Conservation (phyloP, 495 filamentous ascomycete genomes). For the Oleoguttula mirabilis region DNA sequence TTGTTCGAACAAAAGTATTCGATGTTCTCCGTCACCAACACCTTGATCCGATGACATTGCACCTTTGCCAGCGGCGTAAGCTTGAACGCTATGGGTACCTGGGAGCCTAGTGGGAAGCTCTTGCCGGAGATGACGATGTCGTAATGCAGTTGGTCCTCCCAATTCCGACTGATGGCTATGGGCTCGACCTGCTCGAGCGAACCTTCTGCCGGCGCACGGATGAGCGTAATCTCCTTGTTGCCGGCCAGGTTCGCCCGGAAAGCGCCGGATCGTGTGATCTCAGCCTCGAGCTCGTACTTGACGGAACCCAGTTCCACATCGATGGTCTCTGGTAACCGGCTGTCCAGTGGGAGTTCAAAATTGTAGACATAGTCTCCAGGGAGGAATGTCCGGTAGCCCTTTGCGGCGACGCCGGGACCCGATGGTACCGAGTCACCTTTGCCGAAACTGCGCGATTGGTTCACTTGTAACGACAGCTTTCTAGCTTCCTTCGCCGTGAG, state of each 20-base stretch:
- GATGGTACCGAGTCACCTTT: constrained; percentile 57
- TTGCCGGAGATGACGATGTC: constrained; percentile 98
- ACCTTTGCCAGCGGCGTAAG: constrained; percentile 93
- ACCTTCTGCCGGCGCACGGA: constrained; percentile 79
- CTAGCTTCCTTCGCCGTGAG: constrained; percentile 41
- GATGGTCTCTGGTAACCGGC: constrained; percentile 82
- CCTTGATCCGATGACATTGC: constrained; percentile 90
- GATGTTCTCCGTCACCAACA: constrained; percentile 85
- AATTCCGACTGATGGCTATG: constrained; percentile 90
- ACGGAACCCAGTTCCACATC: constrained; percentile 81
- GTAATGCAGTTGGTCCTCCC: constrained; percentile 97
- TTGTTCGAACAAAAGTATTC: constrained; percentile 88
- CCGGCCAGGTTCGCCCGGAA: constrained; percentile 87
- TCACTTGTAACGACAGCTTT: constrained; percentile 64
- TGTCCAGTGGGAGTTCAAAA: constrained; percentile 90
- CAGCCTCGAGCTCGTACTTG: constrained; percentile 77
- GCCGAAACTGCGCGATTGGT: constrained; percentile 75
- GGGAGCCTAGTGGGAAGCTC: constrained; percentile 85
- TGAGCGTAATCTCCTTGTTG: constrained; percentile 69
- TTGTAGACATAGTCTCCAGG: constrained; percentile 90
- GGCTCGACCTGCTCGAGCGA: constrained; percentile 91
- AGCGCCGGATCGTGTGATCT: constrained; percentile 78
- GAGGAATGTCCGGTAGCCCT: constrained; percentile 78
- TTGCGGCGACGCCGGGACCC: constrained; percentile 56
- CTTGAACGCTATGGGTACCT: constrained; percentile 95